A percentile compares a stretch with the other conserved stretches of the same genome.
Conservation (phyloP, 345 rosid genomes). For the Garcia nutans region DNA sequence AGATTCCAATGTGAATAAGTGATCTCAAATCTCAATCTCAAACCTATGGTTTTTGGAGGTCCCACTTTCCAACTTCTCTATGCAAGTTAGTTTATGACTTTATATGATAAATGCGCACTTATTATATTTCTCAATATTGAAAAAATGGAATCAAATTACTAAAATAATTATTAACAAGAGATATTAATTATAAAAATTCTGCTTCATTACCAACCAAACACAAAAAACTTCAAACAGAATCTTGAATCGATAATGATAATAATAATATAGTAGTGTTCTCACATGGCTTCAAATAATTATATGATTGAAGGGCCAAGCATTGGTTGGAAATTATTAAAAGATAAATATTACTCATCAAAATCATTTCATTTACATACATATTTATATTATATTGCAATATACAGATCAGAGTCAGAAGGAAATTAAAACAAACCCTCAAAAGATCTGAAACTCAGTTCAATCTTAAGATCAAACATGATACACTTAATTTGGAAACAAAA, state of each 20-base stretch:
- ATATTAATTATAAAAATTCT: not conserved
- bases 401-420: conserved; percentile 27
- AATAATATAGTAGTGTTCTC: conserved; percentile 19
- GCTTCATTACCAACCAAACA: not conserved
- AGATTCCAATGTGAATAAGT: conserved; percentile 12
- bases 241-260: conserved; percentile 9
- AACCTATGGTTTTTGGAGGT: conserved; percentile 11
- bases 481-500: conserved; percentile 23
- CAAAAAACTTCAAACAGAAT: not conserved
- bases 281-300: conserved; percentile 21
- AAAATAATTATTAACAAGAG: no score
- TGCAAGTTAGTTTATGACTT: conserved; percentile 15
- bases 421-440: conserved; percentile 27
- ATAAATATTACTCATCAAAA: conserved; percentile 18
- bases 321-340: not conserved
- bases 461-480: conserved; percentile 32
- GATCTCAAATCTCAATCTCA: not conserved
- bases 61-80: conserved; percentile 13
- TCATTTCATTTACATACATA: conserved; percentile 29
- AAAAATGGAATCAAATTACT: no score
- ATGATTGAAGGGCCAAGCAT: conserved; percentile 22
- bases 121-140: not conserved
- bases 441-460: conserved; percentile 37
- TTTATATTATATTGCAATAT: conserved; percentile 20
- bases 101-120: not conserved